Percentiles rank a stretch among this genome's conserved stretches.
Evolutionary conservation across 2,329 filamentous ascomycete species (phyloP).

Genomic region (Diatrype stigma): DNA sequence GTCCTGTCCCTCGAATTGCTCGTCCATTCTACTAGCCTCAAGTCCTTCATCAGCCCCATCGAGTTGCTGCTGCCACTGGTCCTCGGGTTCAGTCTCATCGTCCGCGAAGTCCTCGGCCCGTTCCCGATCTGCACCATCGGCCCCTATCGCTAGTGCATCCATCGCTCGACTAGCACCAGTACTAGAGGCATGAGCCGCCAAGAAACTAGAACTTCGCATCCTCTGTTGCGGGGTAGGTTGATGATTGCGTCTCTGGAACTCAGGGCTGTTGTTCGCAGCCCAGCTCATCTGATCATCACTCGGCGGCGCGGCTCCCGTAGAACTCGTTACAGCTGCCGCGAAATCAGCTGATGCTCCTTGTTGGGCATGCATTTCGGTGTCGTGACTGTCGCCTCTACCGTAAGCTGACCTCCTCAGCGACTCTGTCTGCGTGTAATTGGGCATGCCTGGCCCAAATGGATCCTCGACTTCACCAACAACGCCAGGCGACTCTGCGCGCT

Average conservation of each 20-base stretch:
- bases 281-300: conserved; percentile 15
- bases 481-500: conserved; percentile 8
- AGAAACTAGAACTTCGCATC: conserved; percentile 11
- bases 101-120: conserved; percentile 13
- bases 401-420: conserved; percentile 5
- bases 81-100: conserved; percentile 15
- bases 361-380: conserved; percentile 2
- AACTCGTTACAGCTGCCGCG: conserved; percentile 11
- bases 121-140: conserved; percentile 11
- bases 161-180: conserved; percentile 2
- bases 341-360: neutral
- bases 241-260: conserved; percentile 6
- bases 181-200: conserved; percentile 9
- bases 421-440: conserved; percentile 9
- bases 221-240: conserved; percentile 9
- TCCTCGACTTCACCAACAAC: conserved; percentile 10
- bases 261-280: conserved; percentile 11
- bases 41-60: neutral
- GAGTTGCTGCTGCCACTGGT: conserved; percentile 12
- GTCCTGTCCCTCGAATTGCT: conserved; percentile 3
- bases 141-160: neutral
- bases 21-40: conserved; percentile 14
- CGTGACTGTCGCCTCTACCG: neutral
- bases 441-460: conserved; percentile 13
- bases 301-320: conserved; percentile 12